A percentile compares a stretch with the other conserved stretches of the same genome.
These are phyloP conservation scores for Harringtonia lauricola DNA, from an alignment of 2,329 filamentous ascomycete species.

Conservation along the genomic window DNA sequence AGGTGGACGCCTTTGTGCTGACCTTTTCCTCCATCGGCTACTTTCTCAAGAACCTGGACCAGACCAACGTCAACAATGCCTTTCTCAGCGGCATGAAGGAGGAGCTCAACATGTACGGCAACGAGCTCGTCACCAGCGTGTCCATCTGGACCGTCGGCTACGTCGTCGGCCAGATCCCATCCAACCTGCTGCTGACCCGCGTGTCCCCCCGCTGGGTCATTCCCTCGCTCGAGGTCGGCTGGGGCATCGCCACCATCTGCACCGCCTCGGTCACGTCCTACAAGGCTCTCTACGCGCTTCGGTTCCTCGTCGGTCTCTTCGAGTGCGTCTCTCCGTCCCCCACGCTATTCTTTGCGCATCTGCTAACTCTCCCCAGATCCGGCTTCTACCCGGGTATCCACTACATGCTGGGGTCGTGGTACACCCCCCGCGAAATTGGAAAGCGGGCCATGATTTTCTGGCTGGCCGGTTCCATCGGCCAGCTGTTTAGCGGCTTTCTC, in stretches of 20 bases:
- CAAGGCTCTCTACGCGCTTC: conserved; percentile 29
- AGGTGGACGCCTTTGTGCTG: conserved; percentile 22
- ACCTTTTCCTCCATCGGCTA: conserved; percentile 23
- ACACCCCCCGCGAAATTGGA: conserved; percentile 47
- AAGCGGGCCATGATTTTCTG: conserved; percentile 55
- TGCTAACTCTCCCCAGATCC: conserved; percentile 4
- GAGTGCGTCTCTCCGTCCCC: conserved; percentile 27
- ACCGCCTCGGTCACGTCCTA: conserved; percentile 15
- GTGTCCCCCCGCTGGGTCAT: conserved; percentile 20
- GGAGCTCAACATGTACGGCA: conserved; percentile 29
- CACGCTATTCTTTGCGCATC: conserved; percentile 2
- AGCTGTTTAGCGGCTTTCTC: conserved; percentile 24
- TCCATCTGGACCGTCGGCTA: conserved; percentile 20
- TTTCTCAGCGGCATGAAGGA: conserved; percentile 36
- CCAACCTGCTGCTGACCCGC: conserved; percentile 13
- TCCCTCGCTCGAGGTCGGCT: conserved; percentile 19
- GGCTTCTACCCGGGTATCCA: conserved; percentile 42
- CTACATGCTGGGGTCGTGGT: conserved; percentile 42
- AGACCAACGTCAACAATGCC: conserved; percentile 30
- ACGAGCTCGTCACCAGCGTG: conserved; percentile 26
- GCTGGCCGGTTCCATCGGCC: conserved; percentile 41
- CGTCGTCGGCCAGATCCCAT: conserved; percentile 16
- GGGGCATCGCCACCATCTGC: conserved; percentile 15
- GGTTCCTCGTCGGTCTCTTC: conserved; percentile 43
- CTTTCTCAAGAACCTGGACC: conserved; percentile 25